A percentile compares a stretch with the other conserved stretches of the same genome.
phyloP scores from a whole-genome alignment of 306 rosid species.

The Sphenostylis stenocarpa region DNA sequence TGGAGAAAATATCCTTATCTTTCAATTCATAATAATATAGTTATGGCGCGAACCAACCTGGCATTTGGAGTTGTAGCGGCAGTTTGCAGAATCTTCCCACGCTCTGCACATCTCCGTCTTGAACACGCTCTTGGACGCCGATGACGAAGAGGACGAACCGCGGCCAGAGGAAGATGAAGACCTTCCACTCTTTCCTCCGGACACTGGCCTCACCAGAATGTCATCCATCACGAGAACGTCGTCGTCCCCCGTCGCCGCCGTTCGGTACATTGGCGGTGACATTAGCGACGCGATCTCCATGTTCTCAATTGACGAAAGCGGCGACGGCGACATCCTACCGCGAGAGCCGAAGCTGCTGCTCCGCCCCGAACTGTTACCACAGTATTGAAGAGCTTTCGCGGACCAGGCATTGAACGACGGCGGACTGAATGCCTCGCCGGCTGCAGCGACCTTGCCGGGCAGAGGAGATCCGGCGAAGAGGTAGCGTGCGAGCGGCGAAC shows the following conservation, averaged over 20 bases:
- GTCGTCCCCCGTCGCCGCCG: constrained; percentile 61
- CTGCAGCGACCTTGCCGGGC: constrained; percentile 20
- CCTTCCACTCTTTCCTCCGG: constrained; percentile 45
- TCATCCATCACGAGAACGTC: constrained; percentile 77
- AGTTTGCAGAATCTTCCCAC: constrained; percentile 46
- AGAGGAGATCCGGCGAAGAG: constrained; percentile 47
- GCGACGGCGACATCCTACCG: constrained; percentile 42
- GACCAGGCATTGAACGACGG: constrained; percentile 32
- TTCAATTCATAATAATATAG: neutral
- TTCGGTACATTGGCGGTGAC: constrained; percentile 46
- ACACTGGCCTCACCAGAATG: constrained; percentile 43
- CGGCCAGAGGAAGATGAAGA: constrained; percentile 41
- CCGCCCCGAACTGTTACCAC: constrained; percentile 38
- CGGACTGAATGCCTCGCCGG: constrained; percentile 37
- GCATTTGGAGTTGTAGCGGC: constrained; percentile 45
- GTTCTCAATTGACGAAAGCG: constrained; percentile 61
- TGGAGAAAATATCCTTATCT: neutral
- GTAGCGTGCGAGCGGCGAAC: constrained; percentile 50
- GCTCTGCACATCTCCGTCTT: constrained; percentile 41
- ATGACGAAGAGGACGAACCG: constrained; percentile 25
- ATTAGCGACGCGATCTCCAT: constrained; percentile 39
- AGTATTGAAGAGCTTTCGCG: constrained; percentile 10
- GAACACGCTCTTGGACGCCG: constrained; percentile 32
- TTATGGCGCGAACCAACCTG: constrained; percentile 54
- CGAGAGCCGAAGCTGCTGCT: constrained; percentile 46